phyloP scores from a whole-genome alignment of 2,329 filamentous ascomycete genomes.

The Paradendryphiella salina region DNA sequence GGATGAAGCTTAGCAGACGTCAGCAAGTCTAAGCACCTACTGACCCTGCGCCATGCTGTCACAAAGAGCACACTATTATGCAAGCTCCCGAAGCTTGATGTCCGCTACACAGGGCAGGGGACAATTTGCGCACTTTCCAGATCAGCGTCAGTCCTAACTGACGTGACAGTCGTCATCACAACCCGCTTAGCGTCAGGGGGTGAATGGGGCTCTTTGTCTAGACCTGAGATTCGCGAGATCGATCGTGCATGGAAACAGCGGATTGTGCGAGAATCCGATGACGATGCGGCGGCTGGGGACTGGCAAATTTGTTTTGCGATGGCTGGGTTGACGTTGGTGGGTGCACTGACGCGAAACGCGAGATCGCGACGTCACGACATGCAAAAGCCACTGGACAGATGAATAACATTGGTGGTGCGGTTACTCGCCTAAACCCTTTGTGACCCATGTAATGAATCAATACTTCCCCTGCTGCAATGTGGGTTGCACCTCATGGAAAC shows the following conservation, averaged over 20 bases:
- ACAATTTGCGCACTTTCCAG: background rate
- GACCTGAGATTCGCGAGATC: slow-evolving; percentile 30
- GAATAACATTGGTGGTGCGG: too few relatives aligned
- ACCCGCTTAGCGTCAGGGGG: slow-evolving; percentile 30
- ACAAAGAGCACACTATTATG: background rate
- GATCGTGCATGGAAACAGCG: slow-evolving; percentile 22
- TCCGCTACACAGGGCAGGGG: background rate
- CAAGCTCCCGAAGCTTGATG: background rate
- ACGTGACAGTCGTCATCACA: slow-evolving; percentile 27
- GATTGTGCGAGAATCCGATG: slow-evolving; percentile 19
- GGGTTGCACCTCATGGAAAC: too few relatives aligned
- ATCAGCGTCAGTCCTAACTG: slow-evolving; percentile 3
- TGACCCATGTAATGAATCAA: too few relatives aligned
- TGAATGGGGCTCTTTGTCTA: slow-evolving; percentile 18
- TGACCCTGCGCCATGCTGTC: slow-evolving; percentile 6
- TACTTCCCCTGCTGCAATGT: too few relatives aligned
- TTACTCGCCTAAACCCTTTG: too few relatives aligned
- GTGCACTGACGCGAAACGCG: slow-evolving; percentile 26
- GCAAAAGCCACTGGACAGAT: background rate
- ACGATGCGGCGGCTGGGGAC: slow-evolving; percentile 11
- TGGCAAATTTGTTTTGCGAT: slow-evolving; percentile 13
- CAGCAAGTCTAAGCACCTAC: background rate
- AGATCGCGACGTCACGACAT: slow-evolving; percentile 21
- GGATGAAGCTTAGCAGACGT: background rate
- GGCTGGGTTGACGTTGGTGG: slow-evolving; percentile 21